Conservation (phyloP, 495 filamentous ascomycete genomes). For the Xylaria venustula region DNA sequence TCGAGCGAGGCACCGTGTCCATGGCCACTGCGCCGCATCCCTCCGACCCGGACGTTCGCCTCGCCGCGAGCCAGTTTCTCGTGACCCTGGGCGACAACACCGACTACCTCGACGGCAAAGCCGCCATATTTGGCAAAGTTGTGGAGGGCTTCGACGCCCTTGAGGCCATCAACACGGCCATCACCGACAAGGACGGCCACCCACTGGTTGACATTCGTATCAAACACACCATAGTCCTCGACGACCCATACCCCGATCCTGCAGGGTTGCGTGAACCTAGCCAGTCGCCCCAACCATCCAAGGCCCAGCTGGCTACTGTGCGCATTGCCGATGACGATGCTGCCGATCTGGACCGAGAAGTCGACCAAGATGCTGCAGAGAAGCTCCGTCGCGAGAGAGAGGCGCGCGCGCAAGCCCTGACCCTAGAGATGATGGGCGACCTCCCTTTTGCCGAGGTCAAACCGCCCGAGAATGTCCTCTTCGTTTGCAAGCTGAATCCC, state of each 20-base stretch:
- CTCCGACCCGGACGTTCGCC: conserved; percentile 73
- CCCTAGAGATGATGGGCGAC: conserved; percentile 96
- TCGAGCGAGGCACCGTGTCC: conserved; percentile 84
- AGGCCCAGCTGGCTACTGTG: conserved; percentile 85
- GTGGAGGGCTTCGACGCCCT: conserved; percentile 90
- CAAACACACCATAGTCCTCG: conserved; percentile 83
- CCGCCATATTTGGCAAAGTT: conserved; percentile 90
- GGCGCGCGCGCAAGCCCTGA: conserved; percentile 89
- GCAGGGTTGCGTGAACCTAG: conserved; percentile 70
- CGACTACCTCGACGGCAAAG: conserved; percentile 86
- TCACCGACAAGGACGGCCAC: conserved; percentile 78
- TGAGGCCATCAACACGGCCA: conserved; percentile 89
- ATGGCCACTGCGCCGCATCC: conserved; percentile 83
- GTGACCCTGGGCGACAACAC: conserved; percentile 84
- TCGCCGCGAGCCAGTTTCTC: conserved; percentile 87
- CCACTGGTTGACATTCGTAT: conserved; percentile 90
- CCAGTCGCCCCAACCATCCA: conserved; percentile 75
- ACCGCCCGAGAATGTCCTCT: conserved; percentile 93
- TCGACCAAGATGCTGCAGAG: conserved; percentile 77
- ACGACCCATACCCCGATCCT: conserved; percentile 86
- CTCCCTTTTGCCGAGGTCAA: conserved; percentile 97
- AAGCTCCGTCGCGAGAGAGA: conserved; percentile 82
- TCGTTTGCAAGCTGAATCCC: conserved; percentile 98
- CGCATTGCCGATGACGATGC: conserved; percentile 75
- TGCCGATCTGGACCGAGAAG: conserved; percentile 62